Evolutionary conservation across 805 yeast species (phyloP), one percentile per base, ranked within the genome.

Genomic region (Nakazawaea pomicola): DNA sequence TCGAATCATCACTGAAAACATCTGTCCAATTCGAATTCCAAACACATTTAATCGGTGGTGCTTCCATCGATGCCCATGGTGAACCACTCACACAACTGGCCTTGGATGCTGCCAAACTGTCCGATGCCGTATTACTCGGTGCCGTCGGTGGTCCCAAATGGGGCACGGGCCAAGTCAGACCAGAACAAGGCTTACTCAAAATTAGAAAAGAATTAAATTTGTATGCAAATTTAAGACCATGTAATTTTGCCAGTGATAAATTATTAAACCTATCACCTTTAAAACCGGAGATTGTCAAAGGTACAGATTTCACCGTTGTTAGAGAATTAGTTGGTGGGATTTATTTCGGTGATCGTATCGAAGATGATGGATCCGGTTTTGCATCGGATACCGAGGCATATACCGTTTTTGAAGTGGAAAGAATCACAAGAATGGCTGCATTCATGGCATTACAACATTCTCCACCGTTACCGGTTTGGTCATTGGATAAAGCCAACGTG

Each of bases 131-230:
- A n/a, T 69, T 93, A 50, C 72, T 93, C 43, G 99, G 99, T 51
- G 96, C 99, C 7, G 99, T 93, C 25, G 99, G 99, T 49, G 99
- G 99, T 25, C 99, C 99, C 47, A 93, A 93, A 67, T 93, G 99
- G 99, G 98, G 98, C 28, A 86, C 97, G 20, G 97, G 97, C 38
- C 58, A 74, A 10, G 98, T 91, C 35, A 81, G 99, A 68, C 99
- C 99, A 39, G 99, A 93, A 64, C 98, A 88, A 67, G 99, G 99
- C 46, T 74, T 93, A 51, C 74, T 93, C 50, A 77, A 90, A 68
- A 91, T 93, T 62, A 80, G 99, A 66, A 93, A 93, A 64, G 98
- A 89, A 62, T 76, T 93, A 59, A 85, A 83, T 61, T 71, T 93
- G 51, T 93, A 93, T 62, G 99, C 99, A 45, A 93, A 93, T 65